Base-by-base conservation (phyloP, 768 basidiomycete genomes). In the Calocera cornea region DNA sequence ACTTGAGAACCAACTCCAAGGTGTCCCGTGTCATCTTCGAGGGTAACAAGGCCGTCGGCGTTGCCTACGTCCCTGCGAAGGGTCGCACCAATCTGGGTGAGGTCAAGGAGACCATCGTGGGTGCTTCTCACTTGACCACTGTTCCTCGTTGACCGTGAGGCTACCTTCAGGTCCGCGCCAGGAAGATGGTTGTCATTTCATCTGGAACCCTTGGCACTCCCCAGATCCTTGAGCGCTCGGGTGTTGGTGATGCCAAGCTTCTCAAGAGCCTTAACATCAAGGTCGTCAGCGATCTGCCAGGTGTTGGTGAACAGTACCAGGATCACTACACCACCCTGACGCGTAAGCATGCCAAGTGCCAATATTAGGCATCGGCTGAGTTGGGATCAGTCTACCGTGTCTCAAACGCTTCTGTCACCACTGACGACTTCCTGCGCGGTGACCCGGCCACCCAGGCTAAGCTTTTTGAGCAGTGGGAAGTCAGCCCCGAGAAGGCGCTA, bases 251-350 rank as follows among this genome's bases (percentile, higher is more conserved):
- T 66, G 79, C 81, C 24, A 76, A 79, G 41, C 74, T 85, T 41
- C 77, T 88, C 71, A 82, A 83, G 76, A 44, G 68, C 50, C 72
- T 84, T 66, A 81, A 82, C 70, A 78, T 87, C 75, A 83, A 84
- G 73, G 81, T 85, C 60, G 83, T 87, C 70, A 85, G 84, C 70
- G 86, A 88, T 71, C 81, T 88, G 67, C 86, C 87, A 7, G 86
- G 87, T 60, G 86, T 88, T 66, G 87, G 86, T 50, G 85, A 87
- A 74, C 76, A 88, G 74, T 88, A 88, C 75, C 86, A 87, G 74
- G 87, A 87, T 72, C 87, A 88, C 72, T 88, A 87, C 74, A 87
- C 86, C 12, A 88, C 86, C 0, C 79, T 87, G 34, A 83, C 84
- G 1, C 75, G 86, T 86, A 70, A 66, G 82, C 74, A 40, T 54